These are phyloP conservation scores for Fusarium floridanum DNA, from an alignment of 2,329 filamentous ascomycete genomes.

Conservation along the genomic window DNA sequence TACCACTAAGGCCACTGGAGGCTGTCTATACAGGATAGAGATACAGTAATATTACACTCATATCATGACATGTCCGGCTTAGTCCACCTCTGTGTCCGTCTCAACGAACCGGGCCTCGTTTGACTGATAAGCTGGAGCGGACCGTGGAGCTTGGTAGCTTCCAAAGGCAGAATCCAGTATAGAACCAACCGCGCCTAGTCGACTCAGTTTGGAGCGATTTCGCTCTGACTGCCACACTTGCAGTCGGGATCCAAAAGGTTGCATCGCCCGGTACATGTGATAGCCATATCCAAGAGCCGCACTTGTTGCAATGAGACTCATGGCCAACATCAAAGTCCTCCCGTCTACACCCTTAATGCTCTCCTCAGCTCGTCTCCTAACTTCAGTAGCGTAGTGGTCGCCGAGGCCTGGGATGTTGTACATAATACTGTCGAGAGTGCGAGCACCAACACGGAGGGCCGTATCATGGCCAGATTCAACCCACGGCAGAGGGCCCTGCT, in stretches of 20 bases:
- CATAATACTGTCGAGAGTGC: slow-evolving; percentile 53
- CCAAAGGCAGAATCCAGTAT: slow-evolving; percentile 57
- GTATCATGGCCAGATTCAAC: slow-evolving; percentile 35
- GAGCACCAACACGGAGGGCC: slow-evolving; percentile 43
- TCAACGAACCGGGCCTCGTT: slow-evolving; percentile 50
- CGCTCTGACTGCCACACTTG: slow-evolving; percentile 58
- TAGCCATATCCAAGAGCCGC: slow-evolving; percentile 56
- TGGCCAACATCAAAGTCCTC: slow-evolving; percentile 49
- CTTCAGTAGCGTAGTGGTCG: slow-evolving; percentile 52
- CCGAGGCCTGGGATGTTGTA: slow-evolving; percentile 53
- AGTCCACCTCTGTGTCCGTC: slow-evolving; percentile 54
- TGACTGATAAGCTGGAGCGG: slow-evolving; percentile 20
- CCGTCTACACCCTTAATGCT: slow-evolving; percentile 51
- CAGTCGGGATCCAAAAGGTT: slow-evolving; percentile 59
- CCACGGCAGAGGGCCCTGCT: slow-evolving; percentile 47
- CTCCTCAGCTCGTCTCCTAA: slow-evolving; percentile 53
- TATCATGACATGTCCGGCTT: slow-evolving; percentile 6
- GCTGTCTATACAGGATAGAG: slow-evolving; percentile 27
- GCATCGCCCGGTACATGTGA: slow-evolving; percentile 56
- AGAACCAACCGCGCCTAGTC: slow-evolving; percentile 62
- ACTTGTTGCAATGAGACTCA: slow-evolving; percentile 54
- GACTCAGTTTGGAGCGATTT: slow-evolving; percentile 51
- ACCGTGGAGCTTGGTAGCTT: slow-evolving; percentile 30
- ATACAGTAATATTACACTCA: slow-evolving; percentile 38
- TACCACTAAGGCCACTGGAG: neutral